Evolutionary conservation across 129 eudicot species (phyloP).

Genomic region (Escallonia herrerae): DNA sequence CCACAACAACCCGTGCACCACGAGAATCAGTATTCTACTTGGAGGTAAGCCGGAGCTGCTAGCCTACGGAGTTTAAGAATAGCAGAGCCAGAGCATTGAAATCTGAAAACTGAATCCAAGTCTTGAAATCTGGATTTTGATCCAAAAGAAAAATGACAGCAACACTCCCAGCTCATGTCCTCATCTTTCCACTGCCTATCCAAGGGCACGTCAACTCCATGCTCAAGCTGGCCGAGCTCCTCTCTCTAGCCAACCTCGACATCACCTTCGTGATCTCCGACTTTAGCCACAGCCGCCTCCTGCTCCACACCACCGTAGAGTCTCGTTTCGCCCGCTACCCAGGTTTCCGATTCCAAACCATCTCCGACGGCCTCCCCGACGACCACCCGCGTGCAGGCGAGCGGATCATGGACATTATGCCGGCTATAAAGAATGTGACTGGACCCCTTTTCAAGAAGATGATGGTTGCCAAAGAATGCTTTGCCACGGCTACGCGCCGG

Average conservation of each 20-base stretch:
- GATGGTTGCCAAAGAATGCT: conserved; percentile 3
- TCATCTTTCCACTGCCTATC: conserved; percentile 15
- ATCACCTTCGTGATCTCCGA: conserved; percentile 14
- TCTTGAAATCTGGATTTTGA: not conserved
- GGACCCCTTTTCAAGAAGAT: conserved; percentile 9
- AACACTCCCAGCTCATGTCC: conserved; percentile 12
- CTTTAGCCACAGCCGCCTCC: conserved; percentile 9
- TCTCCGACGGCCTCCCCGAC: conserved; percentile 21
- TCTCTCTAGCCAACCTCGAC: not conserved
- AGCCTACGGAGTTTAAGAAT: no score
- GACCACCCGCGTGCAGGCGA: conserved; percentile 11
- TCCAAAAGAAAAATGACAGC: not conserved
- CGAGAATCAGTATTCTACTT: no score
- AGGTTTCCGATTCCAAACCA: conserved; percentile 7
- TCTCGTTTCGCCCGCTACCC: conserved; percentile 9
- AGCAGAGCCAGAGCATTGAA: no score
- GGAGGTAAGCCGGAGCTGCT: no score
- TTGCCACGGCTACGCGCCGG: conserved; percentile 1
- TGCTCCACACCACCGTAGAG: not conserved
- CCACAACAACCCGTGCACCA: no score
- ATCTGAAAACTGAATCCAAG: no score
- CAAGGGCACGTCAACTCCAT: conserved; percentile 20
- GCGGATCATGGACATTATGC: not conserved
- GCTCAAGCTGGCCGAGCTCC: conserved; percentile 20
- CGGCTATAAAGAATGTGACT: not conserved